Percentiles rank a stretch among this genome's conserved stretches.
Evolutionary conservation across 768 basidiomycete species (phyloP).

Genomic region (Boletales sp.): DNA sequence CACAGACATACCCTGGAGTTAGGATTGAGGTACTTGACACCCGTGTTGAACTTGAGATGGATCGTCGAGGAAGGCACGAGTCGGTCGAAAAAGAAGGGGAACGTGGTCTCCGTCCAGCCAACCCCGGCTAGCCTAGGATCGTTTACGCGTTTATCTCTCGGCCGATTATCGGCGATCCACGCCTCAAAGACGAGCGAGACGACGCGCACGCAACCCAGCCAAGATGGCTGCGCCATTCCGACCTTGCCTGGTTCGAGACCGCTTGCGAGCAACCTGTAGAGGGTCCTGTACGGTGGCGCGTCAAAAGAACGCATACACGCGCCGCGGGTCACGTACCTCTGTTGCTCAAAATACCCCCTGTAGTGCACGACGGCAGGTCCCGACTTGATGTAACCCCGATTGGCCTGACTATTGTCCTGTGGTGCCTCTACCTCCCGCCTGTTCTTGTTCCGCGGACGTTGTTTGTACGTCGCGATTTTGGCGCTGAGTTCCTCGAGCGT

Average conservation of each 20-base stretch:
- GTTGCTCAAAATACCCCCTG: conserved; percentile 47
- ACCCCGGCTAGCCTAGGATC: conserved; percentile 35
- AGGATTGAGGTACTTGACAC: conserved; percentile 8
- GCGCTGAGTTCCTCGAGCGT: conserved; percentile 29
- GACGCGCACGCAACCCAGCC: conserved; percentile 31
- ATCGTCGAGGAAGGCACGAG: conserved; percentile 10
- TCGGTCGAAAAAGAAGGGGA: conserved; percentile 24
- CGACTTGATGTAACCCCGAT: conserved; percentile 31
- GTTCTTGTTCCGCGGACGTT: conserved; percentile 35
- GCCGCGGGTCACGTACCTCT: conserved; percentile 30
- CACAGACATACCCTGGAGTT: conserved; percentile 11
- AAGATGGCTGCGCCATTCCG: conserved; percentile 27
- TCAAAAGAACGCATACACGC: neutral
- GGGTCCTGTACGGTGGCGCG: conserved; percentile 18
- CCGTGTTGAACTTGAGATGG: conserved; percentile 17
- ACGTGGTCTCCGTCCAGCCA: conserved; percentile 40
- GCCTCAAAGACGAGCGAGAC: conserved; percentile 36
- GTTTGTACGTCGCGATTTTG: conserved; percentile 39
- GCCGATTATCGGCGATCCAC: conserved; percentile 34
- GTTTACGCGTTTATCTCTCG: conserved; percentile 23
- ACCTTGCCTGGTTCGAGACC: conserved; percentile 28
- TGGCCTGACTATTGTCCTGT: conserved; percentile 42
- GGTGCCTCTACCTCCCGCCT: conserved; percentile 8
- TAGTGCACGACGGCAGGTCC: conserved; percentile 18
- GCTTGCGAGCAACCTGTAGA: conserved; percentile 30